Evolutionary conservation across 163 green algal genomes (phyloP).

Genomic region (Picocystis sp.): DNA sequence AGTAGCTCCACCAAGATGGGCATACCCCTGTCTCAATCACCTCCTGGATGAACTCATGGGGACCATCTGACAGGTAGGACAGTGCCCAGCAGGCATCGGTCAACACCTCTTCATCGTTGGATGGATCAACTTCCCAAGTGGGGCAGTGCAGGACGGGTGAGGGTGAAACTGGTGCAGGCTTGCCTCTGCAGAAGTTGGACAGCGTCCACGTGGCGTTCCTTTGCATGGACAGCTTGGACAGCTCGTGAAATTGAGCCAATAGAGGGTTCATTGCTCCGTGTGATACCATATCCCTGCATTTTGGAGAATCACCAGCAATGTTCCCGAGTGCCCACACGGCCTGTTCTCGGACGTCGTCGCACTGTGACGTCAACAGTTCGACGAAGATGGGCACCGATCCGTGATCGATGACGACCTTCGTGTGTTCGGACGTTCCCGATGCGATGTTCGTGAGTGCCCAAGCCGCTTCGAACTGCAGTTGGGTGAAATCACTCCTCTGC

Average conservation of each 20-base stretch:
- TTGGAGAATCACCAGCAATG: constrained; percentile 82
- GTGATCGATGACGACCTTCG: constrained; percentile 87
- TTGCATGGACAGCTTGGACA: constrained; percentile 89
- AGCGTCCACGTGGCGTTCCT: constrained; percentile 98
- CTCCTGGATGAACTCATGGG: constrained; percentile 90
- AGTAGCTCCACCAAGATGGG: constrained; percentile 82
- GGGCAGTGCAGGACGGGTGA: constrained; percentile 51
- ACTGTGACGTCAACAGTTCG: constrained; percentile 68
- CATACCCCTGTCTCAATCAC: constrained; percentile 89
- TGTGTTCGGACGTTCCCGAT: constrained; percentile 90
- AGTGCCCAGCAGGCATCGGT: constrained; percentile 98
- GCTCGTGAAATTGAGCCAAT: constrained; percentile 52
- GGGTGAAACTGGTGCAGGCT: constrained; percentile 39
- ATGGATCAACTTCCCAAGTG: constrained; percentile 60
- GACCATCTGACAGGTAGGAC: constrained; percentile 93
- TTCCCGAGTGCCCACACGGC: constrained; percentile 98
- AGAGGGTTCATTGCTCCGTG: constrained; percentile 23
- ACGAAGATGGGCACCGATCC: constrained; percentile 96
- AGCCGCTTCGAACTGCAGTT: constrained; percentile 91
- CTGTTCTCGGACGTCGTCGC: constrained; percentile 93
- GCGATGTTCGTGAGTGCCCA: constrained; percentile 99
- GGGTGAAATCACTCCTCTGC: constrained; percentile 61
- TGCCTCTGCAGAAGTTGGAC: constrained; percentile 97
- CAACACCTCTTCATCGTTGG: constrained; percentile 80
- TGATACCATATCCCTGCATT: constrained; percentile 35